Conservation (phyloP, 768 basidiomycete species). For the Boletus huronensis region DNA sequence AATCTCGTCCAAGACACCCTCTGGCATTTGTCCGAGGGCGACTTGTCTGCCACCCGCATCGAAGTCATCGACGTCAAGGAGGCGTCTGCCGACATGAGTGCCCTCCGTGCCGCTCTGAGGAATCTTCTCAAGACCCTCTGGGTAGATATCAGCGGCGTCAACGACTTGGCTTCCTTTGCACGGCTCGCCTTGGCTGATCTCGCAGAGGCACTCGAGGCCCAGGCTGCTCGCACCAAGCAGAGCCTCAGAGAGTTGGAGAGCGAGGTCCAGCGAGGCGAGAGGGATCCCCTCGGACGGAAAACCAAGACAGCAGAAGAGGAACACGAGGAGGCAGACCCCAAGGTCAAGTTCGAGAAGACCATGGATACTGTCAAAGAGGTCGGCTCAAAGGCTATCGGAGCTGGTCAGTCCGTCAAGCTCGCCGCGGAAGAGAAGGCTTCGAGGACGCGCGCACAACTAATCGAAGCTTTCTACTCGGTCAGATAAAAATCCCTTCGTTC, state of each 20-base stretch:
- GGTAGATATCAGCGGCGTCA: constrained; percentile 49
- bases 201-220: constrained; percentile 53
- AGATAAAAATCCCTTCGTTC: background rate
- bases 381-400: constrained; percentile 56
- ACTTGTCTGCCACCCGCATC: constrained; percentile 40
- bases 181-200: constrained; percentile 65
- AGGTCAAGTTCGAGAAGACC: constrained; percentile 58
- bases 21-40: constrained; percentile 60
- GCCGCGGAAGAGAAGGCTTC: constrained; percentile 44
- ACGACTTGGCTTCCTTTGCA: constrained; percentile 62
- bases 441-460: constrained; percentile 41
- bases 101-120: constrained; percentile 48
- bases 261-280: constrained; percentile 57
- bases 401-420: constrained; percentile 41
- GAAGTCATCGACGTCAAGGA: constrained; percentile 41
- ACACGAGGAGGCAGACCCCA: constrained; percentile 44
- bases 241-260: constrained; percentile 52
- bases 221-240: constrained; percentile 51
- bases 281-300: constrained; percentile 54
- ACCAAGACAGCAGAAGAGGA: constrained; percentile 41
- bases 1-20: constrained; percentile 62
- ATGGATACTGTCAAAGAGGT: constrained; percentile 62
- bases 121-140: constrained; percentile 52
- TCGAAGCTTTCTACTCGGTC: constrained; percentile 54
- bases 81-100: constrained; percentile 46